Evolutionary conservation across 176 grass and related monocot species (phyloP).

Genomic region (Alopecurus myosuroides): DNA sequence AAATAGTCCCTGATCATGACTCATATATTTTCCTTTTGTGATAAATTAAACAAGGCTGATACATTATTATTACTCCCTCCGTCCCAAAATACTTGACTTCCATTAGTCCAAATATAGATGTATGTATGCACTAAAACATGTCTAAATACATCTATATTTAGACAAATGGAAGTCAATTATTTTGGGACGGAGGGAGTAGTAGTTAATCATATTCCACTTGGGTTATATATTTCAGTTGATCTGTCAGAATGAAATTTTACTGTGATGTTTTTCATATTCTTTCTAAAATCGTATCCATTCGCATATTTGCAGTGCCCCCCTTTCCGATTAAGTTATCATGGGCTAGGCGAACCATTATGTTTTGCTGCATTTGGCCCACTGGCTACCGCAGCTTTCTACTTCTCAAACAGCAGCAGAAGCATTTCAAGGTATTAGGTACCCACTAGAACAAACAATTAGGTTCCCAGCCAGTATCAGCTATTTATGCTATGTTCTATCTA

Average conservation of each 20-base stretch:
- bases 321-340: constrained; percentile 84
- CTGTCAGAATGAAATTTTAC: not conserved
- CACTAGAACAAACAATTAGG: not conserved
- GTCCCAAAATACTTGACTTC: too few relatives aligned
- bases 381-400: constrained; percentile 83
- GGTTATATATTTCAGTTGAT: not conserved
- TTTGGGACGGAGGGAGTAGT: too few relatives aligned
- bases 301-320: constrained; percentile 66
- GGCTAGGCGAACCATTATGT: constrained; percentile 86
- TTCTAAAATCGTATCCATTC: not conserved
- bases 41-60: not conserved
- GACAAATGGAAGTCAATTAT: too few relatives aligned
- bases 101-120: too few relatives aligned
- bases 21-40: not conserved
- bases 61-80: too few relatives aligned
- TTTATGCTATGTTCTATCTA: not conserved
- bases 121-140: too few relatives aligned
- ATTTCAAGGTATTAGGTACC: constrained; percentile 29
- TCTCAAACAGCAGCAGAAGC: constrained; percentile 53
- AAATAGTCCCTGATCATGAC: too few relatives aligned
- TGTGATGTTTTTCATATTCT: not conserved
- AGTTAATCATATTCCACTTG: not conserved
- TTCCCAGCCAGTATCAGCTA: not conserved
- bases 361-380: constrained; percentile 93
- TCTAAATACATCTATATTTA: too few relatives aligned